A percentile compares a stretch with the other conserved stretches of the same genome.
Conservation (phyloP, 208 protist genomes). For the Phytomonas francai region DNA sequence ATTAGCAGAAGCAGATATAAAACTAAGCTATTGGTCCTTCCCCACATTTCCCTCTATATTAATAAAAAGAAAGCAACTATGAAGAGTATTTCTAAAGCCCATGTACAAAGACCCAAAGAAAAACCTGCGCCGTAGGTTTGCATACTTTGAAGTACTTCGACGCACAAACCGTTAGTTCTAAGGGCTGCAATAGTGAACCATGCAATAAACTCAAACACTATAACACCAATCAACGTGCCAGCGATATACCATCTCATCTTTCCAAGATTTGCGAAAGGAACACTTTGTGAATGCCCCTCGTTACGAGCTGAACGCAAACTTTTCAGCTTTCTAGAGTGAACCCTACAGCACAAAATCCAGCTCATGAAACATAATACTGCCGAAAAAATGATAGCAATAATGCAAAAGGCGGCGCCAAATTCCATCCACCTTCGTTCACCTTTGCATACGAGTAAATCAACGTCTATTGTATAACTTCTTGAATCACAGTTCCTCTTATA, state of each 20-base stretch:
- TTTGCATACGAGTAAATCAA: slow-evolving; percentile 28
- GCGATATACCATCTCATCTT: slow-evolving; percentile 39
- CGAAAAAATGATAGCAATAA: slow-evolving; percentile 52
- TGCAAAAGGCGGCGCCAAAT: slow-evolving; percentile 62
- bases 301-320: slow-evolving; percentile 6
- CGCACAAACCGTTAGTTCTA: slow-evolving; percentile 25
- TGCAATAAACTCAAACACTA: slow-evolving; percentile 50
- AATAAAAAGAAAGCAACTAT: slow-evolving; percentile 22
- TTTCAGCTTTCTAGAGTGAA: slow-evolving; percentile 21
- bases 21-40: not conserved
- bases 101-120: slow-evolving; percentile 46
- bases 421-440: slow-evolving; percentile 22
- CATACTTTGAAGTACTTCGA: slow-evolving; percentile 12
- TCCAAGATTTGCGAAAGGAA: slow-evolving; percentile 12
- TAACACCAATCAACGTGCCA: slow-evolving; percentile 13
- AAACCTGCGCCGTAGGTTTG: slow-evolving; percentile 66
- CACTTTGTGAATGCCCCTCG: not conserved
- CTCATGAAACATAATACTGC: slow-evolving; percentile 12
- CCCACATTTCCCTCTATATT: slow-evolving; percentile 12
- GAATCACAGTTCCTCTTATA: slow-evolving; percentile 58
- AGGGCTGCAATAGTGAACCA: slow-evolving; percentile 47
- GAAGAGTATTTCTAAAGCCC: slow-evolving; percentile 27
- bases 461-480: slow-evolving; percentile 53
- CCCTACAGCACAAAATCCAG: slow-evolving; percentile 36
- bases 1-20: not conserved